A percentile compares a stretch with the other conserved stretches of the same genome.
Evolutionary conservation across 2,329 filamentous ascomycete species (phyloP).

Genomic region (Orbilia ellipsospora): DNA sequence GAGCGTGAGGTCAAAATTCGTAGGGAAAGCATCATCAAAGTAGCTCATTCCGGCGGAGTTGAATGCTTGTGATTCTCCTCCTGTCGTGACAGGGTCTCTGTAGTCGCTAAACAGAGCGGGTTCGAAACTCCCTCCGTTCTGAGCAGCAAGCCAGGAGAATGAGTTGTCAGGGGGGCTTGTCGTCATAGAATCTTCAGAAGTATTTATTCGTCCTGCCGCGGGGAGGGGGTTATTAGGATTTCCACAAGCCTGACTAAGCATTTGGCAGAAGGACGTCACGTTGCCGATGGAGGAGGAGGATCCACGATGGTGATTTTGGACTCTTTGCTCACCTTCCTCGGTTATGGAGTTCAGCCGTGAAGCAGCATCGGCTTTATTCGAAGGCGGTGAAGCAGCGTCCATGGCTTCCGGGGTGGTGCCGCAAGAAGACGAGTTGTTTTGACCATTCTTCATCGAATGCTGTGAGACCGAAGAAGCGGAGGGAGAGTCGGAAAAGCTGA

Average conservation of each 20-base stretch:
- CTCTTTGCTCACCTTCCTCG: conserved; percentile 56
- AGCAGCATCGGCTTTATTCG: conserved; percentile 42
- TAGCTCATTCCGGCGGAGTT: conserved; percentile 77
- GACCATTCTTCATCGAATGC: conserved; percentile 57
- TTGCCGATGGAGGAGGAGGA: conserved; percentile 61
- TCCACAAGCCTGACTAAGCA: conserved; percentile 69
- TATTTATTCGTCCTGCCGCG: conserved; percentile 61
- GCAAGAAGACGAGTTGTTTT: conserved; percentile 58
- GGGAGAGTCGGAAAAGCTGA: conserved; percentile 65
- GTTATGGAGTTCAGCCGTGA: conserved; percentile 53
- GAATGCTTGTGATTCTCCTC: conserved; percentile 69
- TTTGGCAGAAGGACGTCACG: conserved; percentile 66
- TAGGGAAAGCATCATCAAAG: conserved; percentile 76
- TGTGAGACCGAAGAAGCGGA: conserved; percentile 68
- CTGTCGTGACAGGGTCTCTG: conserved; percentile 80
- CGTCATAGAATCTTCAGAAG: not conserved
- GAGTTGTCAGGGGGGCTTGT: conserved; percentile 14
- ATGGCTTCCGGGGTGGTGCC: conserved; percentile 59
- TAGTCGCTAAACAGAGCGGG: conserved; percentile 92
- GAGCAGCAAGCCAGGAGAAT: conserved; percentile 64
- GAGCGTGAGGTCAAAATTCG: conserved; percentile 79
- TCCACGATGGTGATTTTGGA: conserved; percentile 40
- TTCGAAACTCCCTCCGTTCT: conserved; percentile 80
- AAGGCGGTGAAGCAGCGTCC: conserved; percentile 55
- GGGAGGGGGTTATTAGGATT: conserved; percentile 68